A percentile compares a stretch with the other conserved stretches of the same genome.
Conservation (phyloP, 495 filamentous ascomycete genomes). For the Apiosordaria backusii region DNA sequence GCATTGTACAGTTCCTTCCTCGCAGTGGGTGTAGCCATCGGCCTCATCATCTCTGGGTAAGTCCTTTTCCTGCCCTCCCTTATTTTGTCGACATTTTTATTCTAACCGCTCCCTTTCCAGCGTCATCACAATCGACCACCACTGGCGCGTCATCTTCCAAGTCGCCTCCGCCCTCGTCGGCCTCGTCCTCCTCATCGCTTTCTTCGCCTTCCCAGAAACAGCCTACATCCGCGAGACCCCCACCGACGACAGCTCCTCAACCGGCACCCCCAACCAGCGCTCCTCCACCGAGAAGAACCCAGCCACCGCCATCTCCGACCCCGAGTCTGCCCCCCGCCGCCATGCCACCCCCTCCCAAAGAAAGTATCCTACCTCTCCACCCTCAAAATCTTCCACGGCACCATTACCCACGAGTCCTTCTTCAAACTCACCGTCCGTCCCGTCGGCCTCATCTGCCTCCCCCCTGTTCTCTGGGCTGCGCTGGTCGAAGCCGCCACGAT, state of each 20-base stretch:
- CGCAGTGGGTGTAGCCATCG: constrained; percentile 42
- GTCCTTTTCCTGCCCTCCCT: neutral
- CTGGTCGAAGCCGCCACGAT: constrained; percentile 50
- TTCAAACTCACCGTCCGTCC: constrained; percentile 48
- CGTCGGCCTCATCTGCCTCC: constrained; percentile 44
- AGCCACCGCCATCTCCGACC: constrained; percentile 6
- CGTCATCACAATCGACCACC: constrained; percentile 46
- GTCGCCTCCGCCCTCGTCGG: constrained; percentile 47
- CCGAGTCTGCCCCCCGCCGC: neutral
- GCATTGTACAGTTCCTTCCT: constrained; percentile 49
- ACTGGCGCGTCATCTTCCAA: constrained; percentile 52
- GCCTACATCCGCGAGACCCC: constrained; percentile 33
- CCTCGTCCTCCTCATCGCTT: constrained; percentile 39
- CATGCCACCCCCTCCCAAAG: constrained; percentile 9
- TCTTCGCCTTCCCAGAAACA: constrained; percentile 56
- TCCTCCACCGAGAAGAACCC: constrained; percentile 5
- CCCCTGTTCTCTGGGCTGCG: constrained; percentile 49
- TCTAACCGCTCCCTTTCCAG: constrained; percentile 20
- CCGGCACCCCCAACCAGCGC: neutral
- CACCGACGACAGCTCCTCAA: neutral
- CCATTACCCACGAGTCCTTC: constrained; percentile 44
- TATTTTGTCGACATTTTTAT: neutral
- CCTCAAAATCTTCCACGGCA: constrained; percentile 37
- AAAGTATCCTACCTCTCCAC: constrained; percentile 31
- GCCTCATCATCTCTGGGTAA: constrained; percentile 48